Evolutionary conservation across 108 stramenopile species (phyloP).

Genomic region (Cyclotella atomus): DNA sequence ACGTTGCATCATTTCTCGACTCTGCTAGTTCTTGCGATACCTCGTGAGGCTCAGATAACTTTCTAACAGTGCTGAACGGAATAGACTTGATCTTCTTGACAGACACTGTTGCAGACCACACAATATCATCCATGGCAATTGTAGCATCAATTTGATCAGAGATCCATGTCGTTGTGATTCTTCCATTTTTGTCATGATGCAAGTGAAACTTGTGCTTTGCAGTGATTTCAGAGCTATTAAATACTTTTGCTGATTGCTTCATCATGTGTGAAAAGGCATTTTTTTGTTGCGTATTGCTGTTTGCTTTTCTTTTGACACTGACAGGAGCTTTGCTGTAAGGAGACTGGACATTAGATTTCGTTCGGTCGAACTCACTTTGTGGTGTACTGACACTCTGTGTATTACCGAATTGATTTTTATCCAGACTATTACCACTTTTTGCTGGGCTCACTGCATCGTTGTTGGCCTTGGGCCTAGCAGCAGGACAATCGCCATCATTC

Average conservation of each 20-base stretch:
- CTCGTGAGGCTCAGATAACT: neutral
- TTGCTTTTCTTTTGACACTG: neutral
- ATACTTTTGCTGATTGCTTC: slow-evolving; percentile 57
- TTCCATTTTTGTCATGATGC: slow-evolving; percentile 36
- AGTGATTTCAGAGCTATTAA: slow-evolving; percentile 15
- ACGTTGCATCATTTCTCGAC: slow-evolving; percentile 1
- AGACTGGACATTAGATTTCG: too few species aligned
- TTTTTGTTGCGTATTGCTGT: neutral
- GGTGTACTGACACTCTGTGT: too few species aligned
- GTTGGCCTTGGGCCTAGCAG: neutral
- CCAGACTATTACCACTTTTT: neutral
- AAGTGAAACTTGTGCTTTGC: slow-evolving; percentile 46
- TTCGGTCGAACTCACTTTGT: too few species aligned
- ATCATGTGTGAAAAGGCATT: slow-evolving; percentile 40
- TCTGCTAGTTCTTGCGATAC: neutral
- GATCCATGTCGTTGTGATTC: slow-evolving; percentile 28
- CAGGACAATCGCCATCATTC: neutral
- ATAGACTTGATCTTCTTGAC: slow-evolving; percentile 36
- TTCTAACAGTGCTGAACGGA: neutral
- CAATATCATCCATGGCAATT: slow-evolving; percentile 1
- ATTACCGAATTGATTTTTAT: too few species aligned
- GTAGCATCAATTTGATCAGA: slow-evolving; percentile 17
- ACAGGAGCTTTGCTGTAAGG: too few species aligned
- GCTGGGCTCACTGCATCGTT: too few species aligned
- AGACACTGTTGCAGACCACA: slow-evolving; percentile 48